Percentiles rank a stretch among this genome's conserved stretches.
phyloP scores from a whole-genome alignment of 371 early-diverging fungal genomes.

The Basidiobolus meristosporus region DNA sequence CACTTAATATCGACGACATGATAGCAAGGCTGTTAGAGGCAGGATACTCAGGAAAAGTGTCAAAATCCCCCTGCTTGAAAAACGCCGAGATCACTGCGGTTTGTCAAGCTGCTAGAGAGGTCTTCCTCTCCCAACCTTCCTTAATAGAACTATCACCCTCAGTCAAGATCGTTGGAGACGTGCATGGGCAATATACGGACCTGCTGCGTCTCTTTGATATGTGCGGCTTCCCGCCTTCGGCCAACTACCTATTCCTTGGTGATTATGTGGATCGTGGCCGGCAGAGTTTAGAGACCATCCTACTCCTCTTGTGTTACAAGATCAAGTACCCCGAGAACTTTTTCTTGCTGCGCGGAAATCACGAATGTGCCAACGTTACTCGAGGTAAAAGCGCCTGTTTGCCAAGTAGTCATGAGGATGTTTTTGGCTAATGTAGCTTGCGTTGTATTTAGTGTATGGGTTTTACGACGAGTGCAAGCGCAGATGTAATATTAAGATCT shows the following conservation, averaged over 20 bases:
- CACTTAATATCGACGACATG: slow-evolving; percentile 66
- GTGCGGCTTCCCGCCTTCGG: slow-evolving; percentile 78
- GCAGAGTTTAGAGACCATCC: slow-evolving; percentile 89
- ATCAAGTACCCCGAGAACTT: slow-evolving; percentile 95
- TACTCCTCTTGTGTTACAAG: slow-evolving; percentile 89
- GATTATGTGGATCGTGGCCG: slow-evolving; percentile 99
- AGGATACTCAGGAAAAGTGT: slow-evolving; percentile 51
- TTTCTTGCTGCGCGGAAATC: slow-evolving; percentile 94
- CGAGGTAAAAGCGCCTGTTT: slow-evolving; percentile 32
- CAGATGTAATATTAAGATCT: slow-evolving; percentile 79
- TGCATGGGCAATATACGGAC: slow-evolving; percentile 90
- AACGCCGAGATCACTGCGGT: slow-evolving; percentile 74
- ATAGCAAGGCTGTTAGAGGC: slow-evolving; percentile 64
- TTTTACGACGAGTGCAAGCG: slow-evolving; percentile 99
- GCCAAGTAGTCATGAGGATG: no score
- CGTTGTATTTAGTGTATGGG: slow-evolving; percentile 54
- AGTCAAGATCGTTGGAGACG: slow-evolving; percentile 92
- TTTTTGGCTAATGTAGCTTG: neutral
- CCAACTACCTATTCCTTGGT: slow-evolving; percentile 92
- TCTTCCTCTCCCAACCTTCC: slow-evolving; percentile 85
- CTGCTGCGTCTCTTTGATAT: slow-evolving; percentile 78
- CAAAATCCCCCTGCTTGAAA: slow-evolving; percentile 51
- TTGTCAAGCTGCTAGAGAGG: slow-evolving; percentile 72
- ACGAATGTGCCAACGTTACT: slow-evolving; percentile 94
- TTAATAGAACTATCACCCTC: slow-evolving; percentile 92